These are phyloP conservation scores for Sclerotinia glacialis DNA, from an alignment of 2,329 filamentous ascomycete genomes.

Conservation along the genomic window DNA sequence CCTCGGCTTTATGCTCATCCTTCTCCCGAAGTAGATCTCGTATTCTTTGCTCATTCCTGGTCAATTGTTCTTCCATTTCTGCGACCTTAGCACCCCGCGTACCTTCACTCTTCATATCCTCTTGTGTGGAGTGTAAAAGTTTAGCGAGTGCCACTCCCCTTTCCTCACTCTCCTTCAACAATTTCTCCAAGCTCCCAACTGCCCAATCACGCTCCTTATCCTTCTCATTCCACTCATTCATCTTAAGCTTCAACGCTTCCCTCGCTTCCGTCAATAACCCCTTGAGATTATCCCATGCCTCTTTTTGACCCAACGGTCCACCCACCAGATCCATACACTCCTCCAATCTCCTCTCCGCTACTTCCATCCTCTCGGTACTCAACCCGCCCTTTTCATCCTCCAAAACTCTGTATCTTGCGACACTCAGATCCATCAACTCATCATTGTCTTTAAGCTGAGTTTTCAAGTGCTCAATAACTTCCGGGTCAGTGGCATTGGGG, in stretches of 20 bases:
- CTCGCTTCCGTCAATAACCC: neutral
- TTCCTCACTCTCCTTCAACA: conserved; percentile 13
- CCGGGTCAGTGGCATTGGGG: neutral
- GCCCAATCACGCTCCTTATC: conserved; percentile 5
- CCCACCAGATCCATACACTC: conserved; percentile 20
- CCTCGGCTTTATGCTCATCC: conserved; percentile 1
- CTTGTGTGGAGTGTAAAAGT: neutral
- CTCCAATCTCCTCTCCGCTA: conserved; percentile 10
- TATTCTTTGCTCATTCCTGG: neutral
- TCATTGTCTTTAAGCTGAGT: conserved; percentile 2
- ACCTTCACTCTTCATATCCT: neutral
- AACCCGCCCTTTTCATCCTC: neutral
- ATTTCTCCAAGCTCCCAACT: neutral
- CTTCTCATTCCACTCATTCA: neutral
- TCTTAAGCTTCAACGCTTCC: neutral
- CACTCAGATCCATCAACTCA: neutral
- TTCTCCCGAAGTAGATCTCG: neutral
- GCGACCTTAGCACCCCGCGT: neutral
- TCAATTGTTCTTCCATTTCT: neutral
- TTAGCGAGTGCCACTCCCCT: neutral
- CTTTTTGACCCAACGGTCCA: conserved; percentile 13
- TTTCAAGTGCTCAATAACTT: neutral
- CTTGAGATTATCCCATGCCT: conserved; percentile 6
- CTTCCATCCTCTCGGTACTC: neutral
- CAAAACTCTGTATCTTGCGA: neutral